Percentiles rank a stretch among this genome's conserved stretches.
Evolutionary conservation across 352 stramenopile genomes (phyloP).

Genomic region (Pythium vanterpoolii): DNA sequence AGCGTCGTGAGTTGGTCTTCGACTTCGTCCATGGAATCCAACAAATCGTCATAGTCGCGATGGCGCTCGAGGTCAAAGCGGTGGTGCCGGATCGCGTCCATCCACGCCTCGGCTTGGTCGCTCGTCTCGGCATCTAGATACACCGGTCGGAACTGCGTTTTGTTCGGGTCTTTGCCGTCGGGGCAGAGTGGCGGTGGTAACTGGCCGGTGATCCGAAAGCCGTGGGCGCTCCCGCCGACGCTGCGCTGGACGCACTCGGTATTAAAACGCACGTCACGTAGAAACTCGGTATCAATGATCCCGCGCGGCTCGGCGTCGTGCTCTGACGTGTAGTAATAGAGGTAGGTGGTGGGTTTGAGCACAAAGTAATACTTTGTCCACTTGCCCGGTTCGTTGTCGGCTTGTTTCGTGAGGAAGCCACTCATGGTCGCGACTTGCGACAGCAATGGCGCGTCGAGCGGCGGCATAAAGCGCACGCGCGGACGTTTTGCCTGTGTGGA

Average conservation of each 20-base stretch:
- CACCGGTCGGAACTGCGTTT: conserved; percentile 53
- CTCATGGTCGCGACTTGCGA: conserved; percentile 49
- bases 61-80: conserved; percentile 58
- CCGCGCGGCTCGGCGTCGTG: conserved; percentile 38
- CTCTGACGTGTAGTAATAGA: conserved; percentile 77
- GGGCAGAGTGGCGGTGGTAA: conserved; percentile 34
- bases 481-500: conserved; percentile 8
- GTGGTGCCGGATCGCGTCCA: conserved; percentile 62
- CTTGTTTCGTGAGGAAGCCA: conserved; percentile 71
- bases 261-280: conserved; percentile 73
- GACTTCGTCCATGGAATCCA: conserved; percentile 32
- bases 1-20: conserved; percentile 28
- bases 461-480: conserved; percentile 55
- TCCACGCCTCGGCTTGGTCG: conserved; percentile 58
- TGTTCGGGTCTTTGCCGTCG: conserved; percentile 8
- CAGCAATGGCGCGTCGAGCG: conserved; percentile 38
- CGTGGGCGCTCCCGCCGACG: conserved; percentile 54
- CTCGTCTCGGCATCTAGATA: conserved; percentile 60
- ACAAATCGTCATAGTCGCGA: conserved; percentile 36
- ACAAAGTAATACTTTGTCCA: conserved; percentile 86
- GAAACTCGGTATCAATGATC: conserved; percentile 78
- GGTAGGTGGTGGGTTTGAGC: conserved; percentile 64
- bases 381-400: conserved; percentile 69
- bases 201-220: conserved; percentile 71
- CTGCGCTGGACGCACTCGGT: conserved; percentile 71